Base-by-base conservation (phyloP, 306 rosid species). In the Malus fusca region DNA sequence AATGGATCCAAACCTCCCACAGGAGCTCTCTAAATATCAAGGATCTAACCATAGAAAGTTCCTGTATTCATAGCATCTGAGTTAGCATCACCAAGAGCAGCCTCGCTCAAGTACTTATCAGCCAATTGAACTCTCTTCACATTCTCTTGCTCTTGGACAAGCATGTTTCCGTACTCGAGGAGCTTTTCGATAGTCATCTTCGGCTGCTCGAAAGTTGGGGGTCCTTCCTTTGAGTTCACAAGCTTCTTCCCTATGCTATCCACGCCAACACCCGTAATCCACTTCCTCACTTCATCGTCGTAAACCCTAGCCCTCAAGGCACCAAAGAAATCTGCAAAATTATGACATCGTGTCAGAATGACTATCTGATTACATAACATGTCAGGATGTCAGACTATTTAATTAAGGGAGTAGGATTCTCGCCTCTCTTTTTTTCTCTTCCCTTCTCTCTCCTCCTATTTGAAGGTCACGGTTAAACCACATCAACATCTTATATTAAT, bases 101-200 rank as follows among this genome's bases (percentile, higher is more conserved):
- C 89, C 63, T 86, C 87, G 75, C 63, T 86, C 87, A 86, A 74
- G 77, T 85, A 85, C 81, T 74, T 78, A 68, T 85, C 89, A n/a
- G 89, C 89, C 87, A 85, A 74, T 75, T 85, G 89, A 73, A 86
- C 89, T 68, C 89, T 86, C 89, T 86, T 86, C 58, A 86, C 89
- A 64, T 86, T 86, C 75, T 86, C 89, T 78, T 86, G 89, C 77
- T 86, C 89, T 68, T 80, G 81, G 35, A 86, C 87, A 71, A 86
- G 77, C 89, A 86, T 83, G 89, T 68, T 83, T 25, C 87, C 89
- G 40, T 86, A 86, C 81, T 80, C 89, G 48, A 86, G 66, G 62
- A 86, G 89, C 85, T 86, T 86, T 62, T 78, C 81, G 18, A 86
- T 10, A 15, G 85, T 67, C 85, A 86, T 86, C 77, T 55, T 72